Evolutionary conservation across 2,329 filamentous ascomycete genomes (phyloP), one percentile per base, ranked within the genome.

Genomic region (Aspergillus sp.): DNA sequence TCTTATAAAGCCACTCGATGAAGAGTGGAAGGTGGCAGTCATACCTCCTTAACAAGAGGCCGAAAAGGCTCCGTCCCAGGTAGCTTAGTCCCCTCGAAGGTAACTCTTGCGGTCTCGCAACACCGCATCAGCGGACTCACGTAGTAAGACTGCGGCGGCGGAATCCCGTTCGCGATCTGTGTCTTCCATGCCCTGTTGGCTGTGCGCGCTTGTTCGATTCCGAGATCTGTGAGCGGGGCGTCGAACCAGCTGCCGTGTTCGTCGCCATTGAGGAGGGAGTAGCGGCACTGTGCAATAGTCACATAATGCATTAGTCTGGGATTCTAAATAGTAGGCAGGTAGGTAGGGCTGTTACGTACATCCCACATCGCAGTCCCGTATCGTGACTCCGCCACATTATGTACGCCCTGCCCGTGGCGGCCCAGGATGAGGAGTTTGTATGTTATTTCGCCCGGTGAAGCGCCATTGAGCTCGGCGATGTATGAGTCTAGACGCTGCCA

Each of bases 361-460:
- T 88, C 83, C 85, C 85, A 87, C 2, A 78, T 77, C 13, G 80
- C 75, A 0, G 81, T 85, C 30, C 84, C 85, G 60, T 85, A 87
- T 59, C 76, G 80, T 2, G 71, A 66, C 64, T 87, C 81, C 1
- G 84, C 85, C 12, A 84, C 83, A 65, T 88, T 88, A 71, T 87
- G 83, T 58, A 77, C 77, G 4, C 85, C 85, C 68, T 87, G 79
- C 20, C 85, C 85, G 65, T 88, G 85, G 26, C 85, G 79, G 42
- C 82, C 84, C 38, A 86, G 72, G 65, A 82, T 85, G 38, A 88
- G 73, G 0, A 88, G 71, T 51, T 81, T 81, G 70, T 85, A 86
- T 22, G 71, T 70, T 4, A 76, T 74, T 36, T 73, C 73, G 0
- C 64, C 47, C 0, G 67, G 67, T 3, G 71, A 71, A 2, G 76